Evolutionary conservation across 331 rosid species (phyloP).

Genomic region (Phaseolus coccineus): DNA sequence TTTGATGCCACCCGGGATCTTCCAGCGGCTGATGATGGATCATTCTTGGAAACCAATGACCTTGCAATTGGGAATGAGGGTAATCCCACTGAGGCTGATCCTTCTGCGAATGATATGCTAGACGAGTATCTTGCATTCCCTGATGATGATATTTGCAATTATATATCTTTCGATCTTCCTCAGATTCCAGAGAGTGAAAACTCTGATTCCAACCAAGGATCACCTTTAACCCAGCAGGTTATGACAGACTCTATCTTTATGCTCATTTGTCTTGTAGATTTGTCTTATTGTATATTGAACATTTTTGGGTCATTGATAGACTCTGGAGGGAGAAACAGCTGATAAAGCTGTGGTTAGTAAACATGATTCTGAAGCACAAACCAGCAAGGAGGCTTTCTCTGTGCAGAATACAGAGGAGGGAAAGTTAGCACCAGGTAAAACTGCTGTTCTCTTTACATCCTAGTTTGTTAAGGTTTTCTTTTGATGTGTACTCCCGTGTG

Average conservation of each 20-base stretch:
- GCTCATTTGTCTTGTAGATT: slow-evolving; percentile 12
- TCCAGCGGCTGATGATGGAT: slow-evolving; percentile 54
- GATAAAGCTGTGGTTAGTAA: slow-evolving; percentile 37
- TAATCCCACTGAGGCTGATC: slow-evolving; percentile 48
- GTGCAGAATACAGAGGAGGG: slow-evolving; percentile 43
- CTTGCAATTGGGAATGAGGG: slow-evolving; percentile 52
- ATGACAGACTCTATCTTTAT: background rate
- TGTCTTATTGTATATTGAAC: slow-evolving; percentile 29
- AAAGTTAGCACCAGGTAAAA: slow-evolving; percentile 58
- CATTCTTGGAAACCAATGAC: slow-evolving; percentile 74
- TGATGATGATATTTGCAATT: slow-evolving; percentile 59
- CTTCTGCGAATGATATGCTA: slow-evolving; percentile 57
- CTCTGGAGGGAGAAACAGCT: slow-evolving; percentile 51
- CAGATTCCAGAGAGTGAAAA: slow-evolving; percentile 49
- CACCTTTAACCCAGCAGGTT: slow-evolving; percentile 57
- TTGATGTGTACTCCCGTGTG: slow-evolving; percentile 15
- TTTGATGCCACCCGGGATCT: slow-evolving; percentile 47
- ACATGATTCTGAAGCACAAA: slow-evolving; percentile 48
- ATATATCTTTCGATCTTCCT: slow-evolving; percentile 63
- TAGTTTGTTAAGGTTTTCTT: slow-evolving; percentile 4
- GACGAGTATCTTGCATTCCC: slow-evolving; percentile 69
- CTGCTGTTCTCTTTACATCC: background rate
- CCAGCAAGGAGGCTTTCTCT: slow-evolving; percentile 55
- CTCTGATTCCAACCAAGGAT: slow-evolving; percentile 45
- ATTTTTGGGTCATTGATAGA: slow-evolving; percentile 49